A percentile compares a stretch with the other conserved stretches of the same genome.
Conservation (phyloP, 441 rosid genomes). For the Dalechampia spathulata region DNA sequence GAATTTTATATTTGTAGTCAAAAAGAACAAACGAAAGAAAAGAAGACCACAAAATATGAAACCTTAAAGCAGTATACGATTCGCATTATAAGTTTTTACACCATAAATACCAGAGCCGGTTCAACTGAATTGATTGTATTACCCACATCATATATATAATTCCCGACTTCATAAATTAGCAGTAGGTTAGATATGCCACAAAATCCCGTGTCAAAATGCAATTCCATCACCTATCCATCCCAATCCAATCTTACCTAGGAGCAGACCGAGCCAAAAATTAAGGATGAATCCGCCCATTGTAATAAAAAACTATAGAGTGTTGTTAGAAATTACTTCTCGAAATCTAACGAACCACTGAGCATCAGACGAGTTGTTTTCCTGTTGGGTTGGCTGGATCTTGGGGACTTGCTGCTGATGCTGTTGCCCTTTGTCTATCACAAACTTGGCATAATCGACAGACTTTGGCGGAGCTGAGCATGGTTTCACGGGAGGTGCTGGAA, state of each 20-base stretch:
- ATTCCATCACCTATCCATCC: neutral
- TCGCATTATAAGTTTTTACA: constrained; percentile 5
- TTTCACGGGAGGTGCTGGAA: constrained; percentile 45
- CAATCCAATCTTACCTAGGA: neutral
- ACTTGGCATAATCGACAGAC: constrained; percentile 35
- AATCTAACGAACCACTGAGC: constrained; percentile 78
- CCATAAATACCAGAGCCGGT: neutral
- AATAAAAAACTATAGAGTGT: constrained; percentile 36
- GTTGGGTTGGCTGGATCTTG: constrained; percentile 19
- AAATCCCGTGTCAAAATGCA: neutral
- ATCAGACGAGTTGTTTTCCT: constrained; percentile 39
- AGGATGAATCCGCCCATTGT: no score
- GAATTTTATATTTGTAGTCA: no score
- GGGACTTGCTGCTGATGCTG: constrained; percentile 21
- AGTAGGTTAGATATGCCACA: neutral
- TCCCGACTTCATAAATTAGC: neutral
- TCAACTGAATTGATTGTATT: neutral
- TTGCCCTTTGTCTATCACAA: constrained; percentile 36
- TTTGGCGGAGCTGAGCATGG: constrained; percentile 30
- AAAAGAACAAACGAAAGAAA: no score
- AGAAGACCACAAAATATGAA: no score
- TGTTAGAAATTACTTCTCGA: constrained; percentile 60
- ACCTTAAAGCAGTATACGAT: neutral
- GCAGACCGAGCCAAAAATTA: constrained; percentile 11
- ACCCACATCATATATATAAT: neutral